Evolutionary conservation across 2,329 filamentous ascomycete species (phyloP), one percentile per base, ranked within the genome.

Genomic region (Chrysoporthe puriensis): DNA sequence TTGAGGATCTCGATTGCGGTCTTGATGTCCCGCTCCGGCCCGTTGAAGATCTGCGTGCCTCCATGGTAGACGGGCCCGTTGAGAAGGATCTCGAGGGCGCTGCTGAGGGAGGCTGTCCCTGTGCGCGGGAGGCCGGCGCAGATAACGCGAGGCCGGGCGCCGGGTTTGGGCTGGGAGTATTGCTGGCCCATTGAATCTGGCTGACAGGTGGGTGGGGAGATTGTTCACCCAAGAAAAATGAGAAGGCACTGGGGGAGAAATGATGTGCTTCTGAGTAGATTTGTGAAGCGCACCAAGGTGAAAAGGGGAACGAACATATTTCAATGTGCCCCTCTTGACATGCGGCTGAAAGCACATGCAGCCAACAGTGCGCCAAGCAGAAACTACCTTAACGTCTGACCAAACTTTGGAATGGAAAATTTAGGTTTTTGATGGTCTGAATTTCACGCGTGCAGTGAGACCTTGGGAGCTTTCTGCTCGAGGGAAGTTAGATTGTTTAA

Each of bases 91-190:
- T 71, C 66, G 36, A 75, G 70, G 0, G 73, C 74, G 9, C 52
- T 62, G 59, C 69, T 69, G 67, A 76, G 69, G 1, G 73, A 74
- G 34, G 70, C 68, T 21, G 73, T 75, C 52, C 73, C 74, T 14
- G 73, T 74, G 11, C 71, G 71, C 4, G 73, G 67, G 21, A 74
- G 66, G 42, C 74, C 74, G 50, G 73, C 73, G 40, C 74, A 72
- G 64, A 76, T 73, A 64, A 75, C 71, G 44, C 67, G 70, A 32
- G 74, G 62, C 42, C 66, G 65, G 57, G 66, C 67, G 7, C 70
- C 73, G 18, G 70, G 66, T 43, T 68, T 50, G 5, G 74, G 74
- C 11, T 46, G 59, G 1, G 74, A 75, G 44, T 68, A 68, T 50
- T 73, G 54, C 36, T 75, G 71, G 43, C 74, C 72, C 62, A 64